Conservation (phyloP, 768 basidiomycete species). For the Mycena floridula region DNA sequence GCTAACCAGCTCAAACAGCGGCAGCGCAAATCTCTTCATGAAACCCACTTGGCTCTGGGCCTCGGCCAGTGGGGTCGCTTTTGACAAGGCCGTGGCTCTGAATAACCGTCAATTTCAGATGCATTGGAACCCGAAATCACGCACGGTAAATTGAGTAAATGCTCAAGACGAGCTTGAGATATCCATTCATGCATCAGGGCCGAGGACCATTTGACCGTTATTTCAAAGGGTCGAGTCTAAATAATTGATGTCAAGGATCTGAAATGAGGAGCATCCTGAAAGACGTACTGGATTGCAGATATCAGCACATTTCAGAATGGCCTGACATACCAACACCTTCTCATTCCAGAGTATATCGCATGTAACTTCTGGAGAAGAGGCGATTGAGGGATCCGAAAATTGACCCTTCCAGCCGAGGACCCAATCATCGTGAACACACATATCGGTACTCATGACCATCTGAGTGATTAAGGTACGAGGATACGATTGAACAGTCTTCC, state of each 20-base stretch:
- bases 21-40: slow-evolving; percentile 74
- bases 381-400: slow-evolving; percentile 4
- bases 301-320: slow-evolving; percentile 94
- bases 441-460: slow-evolving; percentile 90
- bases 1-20: slow-evolving; percentile 64
- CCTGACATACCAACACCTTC: slow-evolving; percentile 77
- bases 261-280: no score
- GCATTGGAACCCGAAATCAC: slow-evolving; percentile 41
- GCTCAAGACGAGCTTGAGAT: slow-evolving; percentile 82
- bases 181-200: slow-evolving; percentile 90
- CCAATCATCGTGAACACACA: slow-evolving; percentile 85
- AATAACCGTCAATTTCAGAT: slow-evolving; percentile 59
- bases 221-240: slow-evolving; percentile 87
- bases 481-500: slow-evolving; percentile 12
- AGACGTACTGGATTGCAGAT: slow-evolving; percentile 92
- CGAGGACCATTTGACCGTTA: slow-evolving; percentile 89
- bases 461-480: slow-evolving; percentile 75
- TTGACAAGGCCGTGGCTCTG: slow-evolving; percentile 34
- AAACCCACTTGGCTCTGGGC: slow-evolving; percentile 86
- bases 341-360: slow-evolving; percentile 29
- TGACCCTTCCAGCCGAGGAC: slow-evolving; percentile 52
- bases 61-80: slow-evolving; percentile 42
- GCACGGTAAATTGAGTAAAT: slow-evolving; percentile 63
- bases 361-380: neutral
- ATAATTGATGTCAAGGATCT: slow-evolving; percentile 1